These are phyloP conservation scores for Colletotrichum sp. DNA, from an alignment of 2,329 filamentous ascomycete genomes.

Conservation along the genomic window DNA sequence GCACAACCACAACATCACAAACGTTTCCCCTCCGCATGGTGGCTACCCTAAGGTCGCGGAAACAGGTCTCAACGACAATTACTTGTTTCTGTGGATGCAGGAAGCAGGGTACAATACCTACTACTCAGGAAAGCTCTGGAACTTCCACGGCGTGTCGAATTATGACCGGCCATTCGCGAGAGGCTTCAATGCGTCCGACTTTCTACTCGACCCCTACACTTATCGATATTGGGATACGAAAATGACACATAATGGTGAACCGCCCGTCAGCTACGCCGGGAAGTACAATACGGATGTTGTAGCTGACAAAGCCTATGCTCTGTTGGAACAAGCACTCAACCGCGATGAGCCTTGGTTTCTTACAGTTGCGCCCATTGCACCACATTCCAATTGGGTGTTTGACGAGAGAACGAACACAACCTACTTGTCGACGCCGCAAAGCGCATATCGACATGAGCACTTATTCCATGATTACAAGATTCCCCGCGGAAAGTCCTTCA, in stretches of 20 bases:
- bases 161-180: constrained; percentile 54
- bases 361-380: constrained; percentile 45
- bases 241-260: neutral
- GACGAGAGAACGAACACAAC: constrained; percentile 51
- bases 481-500: neutral
- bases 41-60: constrained; percentile 54
- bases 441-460: constrained; percentile 57
- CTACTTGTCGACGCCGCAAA: constrained; percentile 49
- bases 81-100: constrained; percentile 56
- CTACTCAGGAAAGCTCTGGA: constrained; percentile 60
- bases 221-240: constrained; percentile 71
- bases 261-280: constrained; percentile 56
- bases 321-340: constrained; percentile 55
- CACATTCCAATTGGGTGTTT: neutral
- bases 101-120: constrained; percentile 55
- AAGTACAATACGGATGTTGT: constrained; percentile 59
- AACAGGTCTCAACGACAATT: constrained; percentile 52
- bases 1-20: constrained; percentile 31
- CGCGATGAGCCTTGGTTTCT: constrained; percentile 58
- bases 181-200: constrained; percentile 60
- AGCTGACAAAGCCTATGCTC: constrained; percentile 52
- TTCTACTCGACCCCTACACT: constrained; percentile 69
- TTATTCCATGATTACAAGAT: constrained; percentile 58
- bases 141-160: constrained; percentile 50
- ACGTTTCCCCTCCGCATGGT: constrained; percentile 14